Percentiles rank a stretch among this genome's conserved stretches.
These are phyloP conservation scores for Mortierella antarctica DNA, from an alignment of 192 early-diverging fungal species.

Conservation along the genomic window DNA sequence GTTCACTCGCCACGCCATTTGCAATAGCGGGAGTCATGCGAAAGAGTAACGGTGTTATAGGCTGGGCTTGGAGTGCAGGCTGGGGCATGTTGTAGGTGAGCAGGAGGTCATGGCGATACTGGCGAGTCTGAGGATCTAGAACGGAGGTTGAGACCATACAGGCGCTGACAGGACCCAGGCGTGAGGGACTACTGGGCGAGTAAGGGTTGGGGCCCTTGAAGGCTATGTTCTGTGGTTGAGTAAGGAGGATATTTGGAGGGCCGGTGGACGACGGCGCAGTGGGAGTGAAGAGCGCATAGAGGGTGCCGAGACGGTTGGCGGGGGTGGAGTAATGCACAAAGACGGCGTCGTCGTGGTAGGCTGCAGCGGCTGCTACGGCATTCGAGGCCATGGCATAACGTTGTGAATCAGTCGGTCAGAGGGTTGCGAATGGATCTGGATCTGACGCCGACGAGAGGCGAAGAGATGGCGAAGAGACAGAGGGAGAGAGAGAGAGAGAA, in stretches of 20 bases:
- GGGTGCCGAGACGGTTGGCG: background rate
- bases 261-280: background rate
- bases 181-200: background rate
- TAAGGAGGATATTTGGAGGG: background rate
- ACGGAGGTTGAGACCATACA: constrained; percentile 16
- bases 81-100: background rate
- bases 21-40: constrained; percentile 7
- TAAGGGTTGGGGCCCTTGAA: background rate
- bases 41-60: background rate
- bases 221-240: constrained; percentile 1
- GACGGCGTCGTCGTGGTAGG: constrained; percentile 8
- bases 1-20: background rate
- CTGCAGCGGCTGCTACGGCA: constrained; percentile 3
- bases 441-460: background rate
- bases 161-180: background rate
- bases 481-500: background rate
- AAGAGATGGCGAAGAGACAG: background rate
- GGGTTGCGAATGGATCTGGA: background rate
- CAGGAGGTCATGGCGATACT: constrained; percentile 17
- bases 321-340: constrained; percentile 8
- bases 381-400: background rate
- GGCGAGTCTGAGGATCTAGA: background rate
- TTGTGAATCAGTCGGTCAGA: background rate
- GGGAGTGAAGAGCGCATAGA: constrained; percentile 14
- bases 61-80: no score